A percentile compares a stretch with the other conserved stretches of the same genome.
Evolutionary conservation across 768 basidiomycete species (phyloP).

Genomic region (Tulasnella sp.): DNA sequence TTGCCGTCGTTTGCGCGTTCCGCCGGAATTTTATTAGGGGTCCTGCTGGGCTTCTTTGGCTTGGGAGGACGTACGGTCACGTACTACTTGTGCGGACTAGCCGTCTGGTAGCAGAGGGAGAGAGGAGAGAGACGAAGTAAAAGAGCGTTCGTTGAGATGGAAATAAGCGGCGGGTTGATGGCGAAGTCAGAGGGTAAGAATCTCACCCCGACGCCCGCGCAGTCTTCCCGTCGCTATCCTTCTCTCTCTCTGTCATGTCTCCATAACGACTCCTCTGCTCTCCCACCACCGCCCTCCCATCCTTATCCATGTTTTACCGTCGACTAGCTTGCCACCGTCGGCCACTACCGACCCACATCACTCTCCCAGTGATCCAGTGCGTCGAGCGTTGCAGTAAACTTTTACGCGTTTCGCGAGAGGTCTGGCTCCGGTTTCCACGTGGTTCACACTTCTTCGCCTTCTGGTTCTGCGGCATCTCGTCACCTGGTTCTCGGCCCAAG

Average conservation of each 20-base stretch:
- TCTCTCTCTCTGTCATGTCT: constrained; percentile 2
- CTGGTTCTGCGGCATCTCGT: neutral
- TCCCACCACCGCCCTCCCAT: neutral
- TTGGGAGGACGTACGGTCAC: neutral
- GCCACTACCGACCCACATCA: neutral
- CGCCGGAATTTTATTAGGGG: neutral
- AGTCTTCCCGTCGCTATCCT: neutral
- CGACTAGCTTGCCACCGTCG: neutral
- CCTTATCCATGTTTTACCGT: neutral
- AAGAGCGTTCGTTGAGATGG: neutral
- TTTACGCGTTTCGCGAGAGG: neutral
- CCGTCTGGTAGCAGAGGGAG: neutral
- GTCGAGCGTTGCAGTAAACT: neutral
- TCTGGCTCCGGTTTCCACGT: neutral
- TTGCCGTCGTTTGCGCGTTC: neutral
- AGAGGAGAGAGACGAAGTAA: neutral
- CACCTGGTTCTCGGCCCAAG: neutral
- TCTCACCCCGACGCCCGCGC: neutral
- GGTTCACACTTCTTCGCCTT: neutral
- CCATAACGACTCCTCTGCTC: neutral
- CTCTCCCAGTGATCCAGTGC: too few relatives aligned
- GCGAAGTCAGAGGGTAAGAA: neutral
- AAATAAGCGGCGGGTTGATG: neutral
- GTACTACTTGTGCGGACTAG: constrained; percentile 3
- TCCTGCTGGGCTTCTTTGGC: neutral